These are phyloP conservation scores for Lachnellula occidentalis DNA, from an alignment of 2,329 filamentous ascomycete genomes.

Conservation along the genomic window DNA sequence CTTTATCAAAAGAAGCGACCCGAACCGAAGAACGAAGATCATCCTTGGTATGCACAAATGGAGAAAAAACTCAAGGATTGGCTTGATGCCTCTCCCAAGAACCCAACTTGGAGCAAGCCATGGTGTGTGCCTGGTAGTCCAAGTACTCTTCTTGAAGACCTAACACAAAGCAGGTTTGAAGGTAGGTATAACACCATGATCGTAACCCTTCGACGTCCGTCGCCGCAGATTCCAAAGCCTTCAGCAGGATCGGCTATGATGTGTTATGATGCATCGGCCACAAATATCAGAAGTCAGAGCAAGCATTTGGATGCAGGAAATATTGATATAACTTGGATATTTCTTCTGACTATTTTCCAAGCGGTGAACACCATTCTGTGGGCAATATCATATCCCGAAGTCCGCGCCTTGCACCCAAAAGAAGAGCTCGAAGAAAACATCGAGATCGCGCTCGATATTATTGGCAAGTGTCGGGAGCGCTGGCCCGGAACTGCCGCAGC, in stretches of 20 bases:
- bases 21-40: conserved; percentile 70
- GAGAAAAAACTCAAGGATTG: conserved; percentile 72
- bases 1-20: conserved; percentile 80
- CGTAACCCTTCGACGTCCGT: conserved; percentile 82
- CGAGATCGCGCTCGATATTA: conserved; percentile 68
- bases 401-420: conserved; percentile 65
- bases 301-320: conserved; percentile 71
- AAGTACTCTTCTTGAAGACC: conserved; percentile 4
- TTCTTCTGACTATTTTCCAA: conserved; percentile 85
- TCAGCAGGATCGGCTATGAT: conserved; percentile 70
- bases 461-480: conserved; percentile 73
- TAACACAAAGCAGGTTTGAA: conserved; percentile 46
- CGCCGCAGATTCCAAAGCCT: conserved; percentile 84
- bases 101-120: conserved; percentile 65
- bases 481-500: conserved; percentile 90
- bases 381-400: conserved; percentile 81
- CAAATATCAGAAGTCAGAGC: conserved; percentile 75
- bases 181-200: conserved; percentile 80
- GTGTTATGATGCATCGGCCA: conserved; percentile 78
- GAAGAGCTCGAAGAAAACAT: conserved; percentile 74
- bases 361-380: conserved; percentile 87
- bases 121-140: conserved; percentile 50
- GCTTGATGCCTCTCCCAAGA: conserved; percentile 69
- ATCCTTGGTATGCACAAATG: conserved; percentile 85
- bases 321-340: conserved; percentile 90